Conservation (phyloP, 2,329 filamentous ascomycete genomes). For the Sclerotinia spermophila region DNA sequence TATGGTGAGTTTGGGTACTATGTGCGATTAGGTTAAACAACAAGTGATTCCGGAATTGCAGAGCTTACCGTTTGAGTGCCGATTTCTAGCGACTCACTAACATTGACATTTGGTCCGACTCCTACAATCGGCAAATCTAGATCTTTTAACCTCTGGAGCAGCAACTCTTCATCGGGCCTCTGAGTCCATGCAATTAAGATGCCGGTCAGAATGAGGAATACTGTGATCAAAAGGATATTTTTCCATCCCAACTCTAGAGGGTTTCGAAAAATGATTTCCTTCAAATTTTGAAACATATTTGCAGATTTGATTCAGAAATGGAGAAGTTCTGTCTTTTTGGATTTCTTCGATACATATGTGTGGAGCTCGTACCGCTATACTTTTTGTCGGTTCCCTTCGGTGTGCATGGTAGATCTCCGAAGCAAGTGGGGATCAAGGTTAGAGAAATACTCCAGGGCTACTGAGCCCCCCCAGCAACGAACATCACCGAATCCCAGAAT, state of each 20-base stretch:
- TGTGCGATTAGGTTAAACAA: neutral
- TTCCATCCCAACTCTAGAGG: neutral
- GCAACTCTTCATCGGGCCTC: neutral
- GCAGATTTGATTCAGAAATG: neutral
- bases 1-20: slow-evolving; percentile 11
- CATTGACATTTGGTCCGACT: slow-evolving; percentile 6
- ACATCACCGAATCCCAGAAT: neutral
- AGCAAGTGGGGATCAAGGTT: neutral
- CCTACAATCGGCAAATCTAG: slow-evolving; percentile 2
- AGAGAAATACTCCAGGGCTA: neutral
- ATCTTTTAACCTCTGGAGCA: neutral
- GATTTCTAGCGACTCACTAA: slow-evolving; percentile 7
- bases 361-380: neutral
- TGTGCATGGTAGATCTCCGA: neutral
- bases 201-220: neutral
- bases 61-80: slow-evolving; percentile 2
- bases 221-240: neutral
- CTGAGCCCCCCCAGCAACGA: neutral
- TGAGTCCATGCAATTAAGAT: slow-evolving; percentile 3
- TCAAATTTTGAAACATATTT: neutral
- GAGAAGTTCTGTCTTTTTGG: neutral
- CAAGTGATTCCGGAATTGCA: neutral
- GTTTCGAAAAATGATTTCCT: neutral
- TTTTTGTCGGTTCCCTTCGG: slow-evolving; percentile 2
- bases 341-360: neutral